A percentile compares a stretch with the other conserved stretches of the same genome.
Conservation (phyloP, 2,329 filamentous ascomycete species). For the Aspergillus fumigatus region DNA sequence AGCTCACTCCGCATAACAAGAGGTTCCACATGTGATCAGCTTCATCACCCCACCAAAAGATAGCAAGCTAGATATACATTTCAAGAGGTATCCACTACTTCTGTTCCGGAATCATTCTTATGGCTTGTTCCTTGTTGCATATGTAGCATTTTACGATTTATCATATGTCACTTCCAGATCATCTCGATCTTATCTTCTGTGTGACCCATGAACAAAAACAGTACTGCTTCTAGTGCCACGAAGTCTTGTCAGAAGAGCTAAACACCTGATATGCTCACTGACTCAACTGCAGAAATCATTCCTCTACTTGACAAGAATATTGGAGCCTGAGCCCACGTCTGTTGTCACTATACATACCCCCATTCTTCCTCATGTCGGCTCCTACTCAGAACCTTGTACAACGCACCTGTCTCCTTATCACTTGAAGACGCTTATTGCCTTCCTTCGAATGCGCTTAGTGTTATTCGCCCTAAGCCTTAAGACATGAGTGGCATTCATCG, state of each 20-base stretch:
- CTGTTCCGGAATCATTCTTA: neutral
- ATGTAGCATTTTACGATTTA: neutral
- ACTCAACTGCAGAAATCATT: constrained; percentile 6
- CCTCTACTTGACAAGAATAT: constrained; percentile 19
- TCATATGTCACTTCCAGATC: neutral
- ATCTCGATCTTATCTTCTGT: neutral
- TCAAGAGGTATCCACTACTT: neutral
- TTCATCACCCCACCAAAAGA: neutral
- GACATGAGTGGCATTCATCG: constrained; percentile 41
- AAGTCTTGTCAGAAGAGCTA: constrained; percentile 14
- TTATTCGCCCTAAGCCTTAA: neutral
- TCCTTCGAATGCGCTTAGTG: constrained; percentile 1
- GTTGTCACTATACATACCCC: constrained; percentile 7
- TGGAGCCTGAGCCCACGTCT: constrained; percentile 24
- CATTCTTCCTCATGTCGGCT: constrained; percentile 21
- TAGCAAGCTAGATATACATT: neutral
- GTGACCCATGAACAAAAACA: neutral
- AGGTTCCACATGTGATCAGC: constrained; percentile 16
- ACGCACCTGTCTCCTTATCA: constrained; percentile 2
- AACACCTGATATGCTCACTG: constrained; percentile 21
- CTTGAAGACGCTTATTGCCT: neutral
- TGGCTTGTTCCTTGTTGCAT: neutral
- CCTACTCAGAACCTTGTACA: constrained; percentile 3
- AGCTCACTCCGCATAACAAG: constrained; percentile 3
- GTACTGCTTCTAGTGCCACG: neutral